Base-by-base conservation (phyloP, 345 rosid genomes). In the Citrus glauca region DNA sequence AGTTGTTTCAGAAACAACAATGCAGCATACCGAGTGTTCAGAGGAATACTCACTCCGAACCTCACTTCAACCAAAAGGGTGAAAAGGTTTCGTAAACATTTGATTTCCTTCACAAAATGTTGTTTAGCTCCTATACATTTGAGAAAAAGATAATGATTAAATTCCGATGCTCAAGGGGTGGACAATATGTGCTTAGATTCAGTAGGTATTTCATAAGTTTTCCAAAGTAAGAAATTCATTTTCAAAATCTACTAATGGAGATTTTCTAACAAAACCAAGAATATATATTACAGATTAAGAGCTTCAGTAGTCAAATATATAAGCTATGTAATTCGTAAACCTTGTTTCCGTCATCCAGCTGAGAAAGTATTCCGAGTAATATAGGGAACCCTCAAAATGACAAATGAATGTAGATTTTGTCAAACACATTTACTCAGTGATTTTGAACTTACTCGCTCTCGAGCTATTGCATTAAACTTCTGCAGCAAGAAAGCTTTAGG, bases 401-500 rank as follows among this genome's bases (percentile, higher is more conserved):
- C 3, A 28, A 71, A 14, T 2, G 3, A 65, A 63, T n/a, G 30
- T 60, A 32, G 27, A 48, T 42, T 22, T 24, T 7, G 17, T 25
- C 27, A n/a, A 64, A 75, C 66, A 56, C 22, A 64, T 68, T 38
- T 25, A 19, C 59, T 45, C 20, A 24, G 33, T 20, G 35, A 60
- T 22, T 37, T 78, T 19, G 66, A 70, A 77, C 89, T 87, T 86
- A 93, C 98, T 66, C 85, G 89, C 79, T 87, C 89, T 81, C 81
- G 89, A 77, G 90, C 89, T 71, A 79, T 76, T 38, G 79, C 83
- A 80, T 89, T 95, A 86, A 93, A 92, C 84, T 87, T 93, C 85
- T 95, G 98, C 78, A 95, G 84, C 85, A 92, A 82, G 78, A 93
- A 95, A 75, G 98, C 98, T 79, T 93, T 95, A 53, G 98, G 98